A percentile compares a stretch with the other conserved stretches of the same genome.
phyloP scores from a whole-genome alignment of 768 basidiomycete genomes.

The Tephrocybe sp. region DNA sequence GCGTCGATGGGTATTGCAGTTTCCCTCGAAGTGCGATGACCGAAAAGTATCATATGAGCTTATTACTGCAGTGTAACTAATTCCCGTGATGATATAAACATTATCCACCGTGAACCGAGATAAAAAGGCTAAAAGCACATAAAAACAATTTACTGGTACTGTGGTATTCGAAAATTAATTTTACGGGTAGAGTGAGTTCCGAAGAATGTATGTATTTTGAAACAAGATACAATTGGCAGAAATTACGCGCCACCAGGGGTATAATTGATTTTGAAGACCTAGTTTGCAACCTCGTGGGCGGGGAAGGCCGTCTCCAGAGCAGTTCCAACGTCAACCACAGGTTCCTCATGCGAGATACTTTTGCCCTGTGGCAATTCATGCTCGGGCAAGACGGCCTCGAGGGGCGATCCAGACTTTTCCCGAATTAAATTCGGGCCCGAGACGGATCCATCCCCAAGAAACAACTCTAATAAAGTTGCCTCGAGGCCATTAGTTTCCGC shows the following conservation, averaged over 20 bases:
- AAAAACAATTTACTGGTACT: not conserved
- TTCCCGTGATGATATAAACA: constrained; percentile 10
- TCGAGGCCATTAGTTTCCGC: constrained; percentile 43
- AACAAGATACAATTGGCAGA: not conserved
- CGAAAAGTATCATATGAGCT: constrained; percentile 8
- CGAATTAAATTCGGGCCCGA: constrained; percentile 8
- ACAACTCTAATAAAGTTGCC: constrained; percentile 49
- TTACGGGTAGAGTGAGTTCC: not conserved
- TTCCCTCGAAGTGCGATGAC: constrained; percentile 71
- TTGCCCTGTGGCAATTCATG: not conserved
- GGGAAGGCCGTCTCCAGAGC: not conserved
- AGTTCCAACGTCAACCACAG: constrained; percentile 1
- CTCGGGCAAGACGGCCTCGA: not conserved
- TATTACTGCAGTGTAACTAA: constrained; percentile 12
- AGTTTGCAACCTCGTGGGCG: not conserved
- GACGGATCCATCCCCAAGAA: constrained; percentile 29
- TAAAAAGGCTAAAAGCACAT: constrained; percentile 1
- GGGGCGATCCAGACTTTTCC: constrained; percentile 8
- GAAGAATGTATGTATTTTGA: constrained; percentile 1
- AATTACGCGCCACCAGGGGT: constrained; percentile 6
- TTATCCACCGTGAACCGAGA: constrained; percentile 3
- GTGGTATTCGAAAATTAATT: not conserved
- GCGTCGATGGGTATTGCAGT: constrained; percentile 98
- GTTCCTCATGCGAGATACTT: not conserved
- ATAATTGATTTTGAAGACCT: constrained; percentile 7